Evolutionary conservation across 2,329 filamentous ascomycete genomes (phyloP), one percentile per base, ranked within the genome.

Genomic region (Cryphonectria radicalis): DNA sequence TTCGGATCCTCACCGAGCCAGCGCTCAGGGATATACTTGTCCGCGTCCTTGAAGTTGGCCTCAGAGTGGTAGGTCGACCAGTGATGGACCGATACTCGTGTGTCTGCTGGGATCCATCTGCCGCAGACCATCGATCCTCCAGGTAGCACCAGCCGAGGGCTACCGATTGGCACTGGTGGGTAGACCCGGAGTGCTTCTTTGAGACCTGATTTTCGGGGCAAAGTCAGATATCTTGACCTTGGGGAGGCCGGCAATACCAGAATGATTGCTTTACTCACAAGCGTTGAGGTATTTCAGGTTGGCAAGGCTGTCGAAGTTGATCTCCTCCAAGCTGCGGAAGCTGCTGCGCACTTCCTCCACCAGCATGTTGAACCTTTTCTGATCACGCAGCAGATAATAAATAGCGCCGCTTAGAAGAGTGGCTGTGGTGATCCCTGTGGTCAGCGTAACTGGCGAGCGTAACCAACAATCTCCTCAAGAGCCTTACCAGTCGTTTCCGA

Each of bases 401-500:
- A 55, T 46, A 32, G 37, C 35, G 19, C 68, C 68, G n/a, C 63
- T 67, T 57, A 70, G 28, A 7, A 67, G 35, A 17, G 68, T 70
- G 10, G 64, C 68, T 70, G 5, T n/a, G 13, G 13, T 4, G 64
- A 35, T n/a, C 5, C 14, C 19, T 10, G 4, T 0, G 14, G 22
- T 63, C 10, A 63, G 43, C 1, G 4, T 6, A 22, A 37, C 8
- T 14, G 17, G n/a, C 40, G 46, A 17, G 32, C 73, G 74, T 50
- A 11, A 76, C 57, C 35, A 74, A 6, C 78, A 82, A 81, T 32
- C 25, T 32, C 1, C 25, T 32, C 25, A 13, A 7, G 10, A 10
- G 13, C 6, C 7, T 82, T 84, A 17, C 83, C 83, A 63, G 82
- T 83, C 0, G 83, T 70, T 6, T 68, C 59, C 6, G 72, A 70